Evolutionary conservation across 164 flowering plant species (phyloP), one percentile per base, ranked within the genome.

Genomic region (Cinnamomum chago): DNA sequence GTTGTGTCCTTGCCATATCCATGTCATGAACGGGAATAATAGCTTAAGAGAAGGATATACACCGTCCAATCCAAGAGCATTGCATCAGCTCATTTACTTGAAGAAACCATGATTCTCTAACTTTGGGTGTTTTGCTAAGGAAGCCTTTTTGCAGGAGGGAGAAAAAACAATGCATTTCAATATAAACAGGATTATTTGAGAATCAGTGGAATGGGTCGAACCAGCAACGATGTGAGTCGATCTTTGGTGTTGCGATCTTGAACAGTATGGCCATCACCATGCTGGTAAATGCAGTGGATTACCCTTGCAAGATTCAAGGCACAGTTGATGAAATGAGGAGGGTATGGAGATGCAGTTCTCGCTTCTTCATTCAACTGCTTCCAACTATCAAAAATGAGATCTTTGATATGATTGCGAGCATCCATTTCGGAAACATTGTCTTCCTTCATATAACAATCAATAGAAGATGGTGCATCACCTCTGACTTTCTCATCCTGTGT

Each of bases 181-280:
- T 27, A 27, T 27, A 27, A 27, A 27, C 2, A 27, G 0, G 28
- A 27, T 27, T 27, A 27, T 27, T 27, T 27, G 2, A 27, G 0
- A 27, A 2, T 27, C 3, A 33, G 40, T 33, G 52, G 24, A 24
- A 68, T 20, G 40, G 70, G 70, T 68, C 17, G 14, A 20, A 68
- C 70, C 14, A 68, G n/a, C 9, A 35, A 33, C 3, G 51, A 40
- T 20, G 17, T 35, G 27, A 68, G 2, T 20, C 52, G 70, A 5
- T 68, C 70, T 35, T 68, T 68, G 25, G 52, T 68, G 1, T 68
- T 24, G 24, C 52, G 2, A 35, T 68, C 72, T 40, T 62, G 72
- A 24, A n/a, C 7, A 55, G 77, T 72, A 25, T 65, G 71, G 15
- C 77, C 75, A 75, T 78, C 80, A 65, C 75, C 75, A 67, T 74